Base-by-base conservation (phyloP, 148 eudicot genomes). In the Rhododendron kiyosumense region DNA sequence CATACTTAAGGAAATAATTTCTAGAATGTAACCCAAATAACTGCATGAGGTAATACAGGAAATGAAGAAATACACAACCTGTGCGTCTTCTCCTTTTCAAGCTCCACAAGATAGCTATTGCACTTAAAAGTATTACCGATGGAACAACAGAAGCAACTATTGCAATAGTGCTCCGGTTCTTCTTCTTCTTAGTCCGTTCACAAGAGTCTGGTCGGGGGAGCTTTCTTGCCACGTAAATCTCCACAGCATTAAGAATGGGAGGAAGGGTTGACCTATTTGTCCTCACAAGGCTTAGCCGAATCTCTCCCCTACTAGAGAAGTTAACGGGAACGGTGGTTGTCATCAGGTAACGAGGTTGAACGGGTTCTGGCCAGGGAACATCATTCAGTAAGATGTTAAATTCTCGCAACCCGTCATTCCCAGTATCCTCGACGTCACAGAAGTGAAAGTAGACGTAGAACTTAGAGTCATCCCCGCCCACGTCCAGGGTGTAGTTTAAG, bases 361-460 rank as follows among this genome's bases (percentile, higher is more conserved):
- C 34, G n/a, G 89, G 81, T 41, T 82, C 10, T 76, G 4, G 77
- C 79, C 5, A 32, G 79, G n/a, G 9, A 18, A 7, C 5, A 18
- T 81, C 87, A 78, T 91, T 91, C 18, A 89, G 4, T 36, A 52
- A 84, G 28, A 93, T 81, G 51, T 85, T 49, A 78, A 93, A 89
- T 84, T 88, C 88, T 86, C 93, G 84, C 11, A 49, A 34, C 51
- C 87, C 85, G 30, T 12, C 38, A 57, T 18, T 20, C 22, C 12
- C 4, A 14, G 73, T 34, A 22, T 1, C 51, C 41, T 78, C 83
- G 48, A 92, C 20, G 81, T 92, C 93, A 77, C 92, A 89, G 85
- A 93, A 85, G 83, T 93, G 86, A 82, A 89, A 11, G 89, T 81
- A 93, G 17, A 85, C 30, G n/a, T 85, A 85, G 51, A 81, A 84